Evolutionary conservation across 2,329 filamentous ascomycete genomes (phyloP).

Genomic region (Aspergillus pseudoterreus): DNA sequence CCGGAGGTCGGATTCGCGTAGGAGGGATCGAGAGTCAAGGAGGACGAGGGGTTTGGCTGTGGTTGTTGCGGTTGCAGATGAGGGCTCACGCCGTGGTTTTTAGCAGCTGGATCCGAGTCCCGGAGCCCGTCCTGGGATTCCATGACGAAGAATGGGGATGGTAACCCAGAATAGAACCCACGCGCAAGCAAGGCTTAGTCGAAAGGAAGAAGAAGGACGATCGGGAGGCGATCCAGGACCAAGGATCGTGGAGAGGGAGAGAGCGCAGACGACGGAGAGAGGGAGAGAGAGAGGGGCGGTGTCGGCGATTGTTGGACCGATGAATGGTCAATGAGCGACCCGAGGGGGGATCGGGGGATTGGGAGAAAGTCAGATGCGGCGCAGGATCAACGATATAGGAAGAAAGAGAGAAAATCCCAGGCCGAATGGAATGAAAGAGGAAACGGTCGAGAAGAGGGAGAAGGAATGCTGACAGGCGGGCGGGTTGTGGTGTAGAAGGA

Average conservation of each 20-base stretch:
- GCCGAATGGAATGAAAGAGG: not conserved
- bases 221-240: not conserved
- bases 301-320: not conserved
- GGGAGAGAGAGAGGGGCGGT: constrained; percentile 2
- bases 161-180: constrained; percentile 21
- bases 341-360: not conserved
- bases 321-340: constrained; percentile 4
- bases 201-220: not conserved
- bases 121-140: constrained; percentile 30
- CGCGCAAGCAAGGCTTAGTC: constrained; percentile 14
- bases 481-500: too few relatives aligned
- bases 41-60: constrained; percentile 24
- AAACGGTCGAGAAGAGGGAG: not conserved
- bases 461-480: not conserved
- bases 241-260: not conserved
- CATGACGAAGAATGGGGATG: constrained; percentile 18
- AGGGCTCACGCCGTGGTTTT: constrained; percentile 41
- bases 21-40: constrained; percentile 36
- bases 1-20: constrained; percentile 16
- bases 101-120: constrained; percentile 36
- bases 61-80: constrained; percentile 27
- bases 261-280: constrained; percentile 3
- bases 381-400: not conserved
- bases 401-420: not conserved
- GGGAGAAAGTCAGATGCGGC: too few relatives aligned